phyloP scores from a whole-genome alignment of 345 rosid species.

The Eucalyptus erythrocorys region DNA sequence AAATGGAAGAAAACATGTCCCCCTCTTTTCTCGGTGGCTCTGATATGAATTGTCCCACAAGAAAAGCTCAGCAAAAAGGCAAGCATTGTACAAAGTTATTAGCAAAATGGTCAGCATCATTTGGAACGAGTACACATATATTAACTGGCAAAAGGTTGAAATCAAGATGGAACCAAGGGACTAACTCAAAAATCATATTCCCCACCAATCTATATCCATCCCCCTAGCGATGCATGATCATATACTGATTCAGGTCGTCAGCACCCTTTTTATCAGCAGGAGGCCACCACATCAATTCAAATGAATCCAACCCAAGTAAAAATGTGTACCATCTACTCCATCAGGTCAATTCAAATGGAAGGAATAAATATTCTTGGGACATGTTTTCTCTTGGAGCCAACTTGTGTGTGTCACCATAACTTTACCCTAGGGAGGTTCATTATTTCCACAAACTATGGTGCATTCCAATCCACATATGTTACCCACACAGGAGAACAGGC shows the following conservation, averaged over 20 bases:
- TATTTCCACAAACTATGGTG: slow-evolving; percentile 49
- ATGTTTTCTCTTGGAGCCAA: not conserved
- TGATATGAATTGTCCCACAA: not conserved
- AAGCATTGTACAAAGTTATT: not conserved
- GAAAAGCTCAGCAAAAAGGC: not conserved
- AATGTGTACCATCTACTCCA: not conserved
- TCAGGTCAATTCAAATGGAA: not conserved
- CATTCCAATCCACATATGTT: slow-evolving; percentile 59
- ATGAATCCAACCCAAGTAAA: not conserved
- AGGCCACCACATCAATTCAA: not conserved
- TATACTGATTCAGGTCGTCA: not conserved
- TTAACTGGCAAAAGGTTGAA: not conserved
- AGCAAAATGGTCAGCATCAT: not conserved
- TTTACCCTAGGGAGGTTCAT: not conserved
- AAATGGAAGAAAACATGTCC: not conserved
- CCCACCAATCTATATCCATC: not conserved
- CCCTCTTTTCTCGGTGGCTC: not conserved
- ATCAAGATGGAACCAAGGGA: not conserved
- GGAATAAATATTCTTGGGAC: not conserved
- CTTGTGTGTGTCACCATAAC: not conserved
- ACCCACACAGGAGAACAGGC: slow-evolving; percentile 62
- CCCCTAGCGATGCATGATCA: not conserved
- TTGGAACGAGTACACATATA: not conserved
- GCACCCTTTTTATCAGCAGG: not conserved
- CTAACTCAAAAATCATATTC: not conserved